A percentile compares a stretch with the other conserved stretches of the same genome.
These are phyloP conservation scores for Coniochaeta sp. DNA, from an alignment of 2,329 filamentous ascomycete species.

Conservation along the genomic window DNA sequence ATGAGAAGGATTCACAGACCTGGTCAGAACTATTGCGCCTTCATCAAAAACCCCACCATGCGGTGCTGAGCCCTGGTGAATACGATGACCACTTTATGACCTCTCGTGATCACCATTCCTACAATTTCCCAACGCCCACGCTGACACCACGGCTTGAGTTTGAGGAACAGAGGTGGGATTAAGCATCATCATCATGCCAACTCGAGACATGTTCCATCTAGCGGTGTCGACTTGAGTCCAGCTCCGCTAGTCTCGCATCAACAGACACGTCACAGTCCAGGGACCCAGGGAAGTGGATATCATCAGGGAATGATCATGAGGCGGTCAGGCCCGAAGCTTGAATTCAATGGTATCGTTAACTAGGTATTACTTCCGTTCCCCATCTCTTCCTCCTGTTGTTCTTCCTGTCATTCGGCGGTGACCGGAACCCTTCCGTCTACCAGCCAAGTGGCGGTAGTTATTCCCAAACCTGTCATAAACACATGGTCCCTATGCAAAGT, in stretches of 20 bases:
- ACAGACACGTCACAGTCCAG: slow-evolving; percentile 1
- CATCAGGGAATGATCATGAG: neutral
- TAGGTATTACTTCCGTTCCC: neutral
- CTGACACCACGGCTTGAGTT: too few species aligned
- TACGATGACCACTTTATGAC: too few species aligned
- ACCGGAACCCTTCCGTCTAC: neutral
- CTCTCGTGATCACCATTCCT: too few species aligned
- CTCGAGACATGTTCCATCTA: neutral
- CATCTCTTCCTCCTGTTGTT: neutral
- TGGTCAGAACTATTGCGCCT: too few species aligned
- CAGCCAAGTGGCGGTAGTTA: neutral
- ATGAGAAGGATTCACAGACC: too few species aligned
- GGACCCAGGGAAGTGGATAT: slow-evolving; percentile 1
- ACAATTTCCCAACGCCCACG: too few species aligned
- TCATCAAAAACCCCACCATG: too few species aligned
- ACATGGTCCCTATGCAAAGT: neutral
- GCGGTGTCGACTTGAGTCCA: neutral
- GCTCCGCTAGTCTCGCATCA: neutral
- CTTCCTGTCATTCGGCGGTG: neutral
- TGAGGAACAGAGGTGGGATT: neutral
- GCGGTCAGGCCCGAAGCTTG: neutral
- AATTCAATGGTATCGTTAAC: neutral
- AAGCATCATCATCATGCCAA: neutral
- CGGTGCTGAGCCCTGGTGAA: too few species aligned
- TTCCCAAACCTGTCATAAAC: neutral